Conservation (phyloP, 805 yeast species). For the Starmerella stigmatis region DNA sequence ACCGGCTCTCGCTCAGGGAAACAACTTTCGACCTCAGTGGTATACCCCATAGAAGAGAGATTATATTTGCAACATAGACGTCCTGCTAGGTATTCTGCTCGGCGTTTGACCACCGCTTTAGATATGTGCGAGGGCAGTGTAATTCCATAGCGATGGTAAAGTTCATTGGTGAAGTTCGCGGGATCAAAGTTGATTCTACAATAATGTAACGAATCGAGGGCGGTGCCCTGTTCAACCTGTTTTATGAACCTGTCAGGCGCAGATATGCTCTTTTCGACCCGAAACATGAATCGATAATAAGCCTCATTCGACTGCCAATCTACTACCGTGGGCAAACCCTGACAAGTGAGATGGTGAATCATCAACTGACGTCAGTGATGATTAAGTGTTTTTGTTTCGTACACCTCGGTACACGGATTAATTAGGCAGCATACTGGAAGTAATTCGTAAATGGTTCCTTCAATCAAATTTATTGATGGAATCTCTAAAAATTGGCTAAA, state of each 20-base stretch:
- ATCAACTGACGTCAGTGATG: too few relatives aligned
- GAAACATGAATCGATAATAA: too few relatives aligned
- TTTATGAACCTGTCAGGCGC: neutral
- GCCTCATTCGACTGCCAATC: too few relatives aligned
- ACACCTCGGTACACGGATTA: too few relatives aligned
- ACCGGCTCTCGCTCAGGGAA: slow-evolving; percentile 8
- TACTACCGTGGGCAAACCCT: too few relatives aligned
- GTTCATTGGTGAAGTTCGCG: neutral
- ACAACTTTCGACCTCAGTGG: neutral
- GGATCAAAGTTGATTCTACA: slow-evolving; percentile 1
- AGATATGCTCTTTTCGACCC: neutral
- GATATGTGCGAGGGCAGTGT: slow-evolving; percentile 4
- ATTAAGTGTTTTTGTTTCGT: too few relatives aligned
- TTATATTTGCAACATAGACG: slow-evolving; percentile 7
- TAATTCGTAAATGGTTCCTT: too few relatives aligned
- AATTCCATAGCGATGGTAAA: neutral
- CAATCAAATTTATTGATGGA: too few relatives aligned
- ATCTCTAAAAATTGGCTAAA: too few relatives aligned
- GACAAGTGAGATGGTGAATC: too few relatives aligned
- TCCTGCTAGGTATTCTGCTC: slow-evolving; percentile 15
- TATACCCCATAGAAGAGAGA: neutral
- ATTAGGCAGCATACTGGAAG: too few relatives aligned
- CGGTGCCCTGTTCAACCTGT: neutral
- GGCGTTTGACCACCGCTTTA: slow-evolving; percentile 7
- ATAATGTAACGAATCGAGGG: neutral